A percentile compares a stretch with the other conserved stretches of the same genome.
These are phyloP conservation scores for Sophora flavescens DNA, from an alignment of 306 rosid species.

Conservation along the genomic window DNA sequence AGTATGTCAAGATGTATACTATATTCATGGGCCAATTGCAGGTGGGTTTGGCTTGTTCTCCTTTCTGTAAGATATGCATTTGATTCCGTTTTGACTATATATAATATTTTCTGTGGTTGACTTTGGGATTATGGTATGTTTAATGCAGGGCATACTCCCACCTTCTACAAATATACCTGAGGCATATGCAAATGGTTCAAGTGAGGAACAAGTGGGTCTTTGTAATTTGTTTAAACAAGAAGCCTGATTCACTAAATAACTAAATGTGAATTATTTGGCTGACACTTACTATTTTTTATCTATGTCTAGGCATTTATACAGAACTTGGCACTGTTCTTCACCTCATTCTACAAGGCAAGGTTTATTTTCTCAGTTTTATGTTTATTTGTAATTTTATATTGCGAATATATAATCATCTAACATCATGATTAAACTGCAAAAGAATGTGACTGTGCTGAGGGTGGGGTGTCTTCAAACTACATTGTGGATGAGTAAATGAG, in stretches of 20 bases:
- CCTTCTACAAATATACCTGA: conserved; percentile 83
- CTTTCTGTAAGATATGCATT: neutral
- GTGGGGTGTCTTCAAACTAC: conserved; percentile 3
- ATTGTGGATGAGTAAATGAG: conserved; percentile 1
- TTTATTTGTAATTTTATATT: neutral
- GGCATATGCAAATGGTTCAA: conserved; percentile 86
- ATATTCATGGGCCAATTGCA: conserved; percentile 92
- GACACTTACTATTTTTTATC: conserved; percentile 5
- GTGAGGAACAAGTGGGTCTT: conserved; percentile 83
- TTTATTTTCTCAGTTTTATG: conserved; percentile 18
- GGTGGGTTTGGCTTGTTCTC: conserved; percentile 58
- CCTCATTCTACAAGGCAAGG: conserved; percentile 86
- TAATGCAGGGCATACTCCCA: conserved; percentile 74
- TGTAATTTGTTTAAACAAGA: neutral
- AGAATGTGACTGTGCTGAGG: conserved; percentile 13
- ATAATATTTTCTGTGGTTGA: conserved; percentile 29
- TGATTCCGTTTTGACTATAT: neutral
- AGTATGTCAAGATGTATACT: conserved; percentile 87
- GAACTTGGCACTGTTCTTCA: conserved; percentile 93
- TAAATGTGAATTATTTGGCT: conserved; percentile 26
- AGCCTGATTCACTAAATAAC: conserved; percentile 5
- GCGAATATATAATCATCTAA: conserved; percentile 25
- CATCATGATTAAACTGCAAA: conserved; percentile 15
- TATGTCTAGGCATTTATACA: conserved; percentile 83
- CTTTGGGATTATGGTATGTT: conserved; percentile 18